Conservation (phyloP, 2,329 filamentous ascomycete species). For the Monosporascus sp. region DNA sequence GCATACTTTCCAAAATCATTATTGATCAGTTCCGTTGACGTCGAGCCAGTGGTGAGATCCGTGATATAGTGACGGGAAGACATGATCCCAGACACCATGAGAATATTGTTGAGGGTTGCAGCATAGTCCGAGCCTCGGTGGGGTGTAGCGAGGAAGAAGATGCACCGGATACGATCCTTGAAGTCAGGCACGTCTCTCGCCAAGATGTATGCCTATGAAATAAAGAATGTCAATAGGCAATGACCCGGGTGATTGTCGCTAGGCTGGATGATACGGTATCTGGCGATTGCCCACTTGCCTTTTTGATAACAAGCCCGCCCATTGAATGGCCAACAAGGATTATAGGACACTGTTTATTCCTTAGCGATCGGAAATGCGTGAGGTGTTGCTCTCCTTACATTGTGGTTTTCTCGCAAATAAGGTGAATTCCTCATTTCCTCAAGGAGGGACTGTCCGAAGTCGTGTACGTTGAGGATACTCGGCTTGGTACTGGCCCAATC, state of each 20-base stretch:
- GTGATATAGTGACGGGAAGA: constrained; percentile 17
- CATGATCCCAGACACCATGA: constrained; percentile 12
- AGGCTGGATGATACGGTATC: too few relatives aligned
- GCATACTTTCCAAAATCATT: constrained; percentile 24
- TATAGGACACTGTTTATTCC: constrained; percentile 14
- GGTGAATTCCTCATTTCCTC: constrained; percentile 22
- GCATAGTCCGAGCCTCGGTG: constrained; percentile 28
- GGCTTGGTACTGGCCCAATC: constrained; percentile 17
- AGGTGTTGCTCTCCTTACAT: too few relatives aligned
- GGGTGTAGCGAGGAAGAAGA: constrained; percentile 31
- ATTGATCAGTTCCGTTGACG: constrained; percentile 23
- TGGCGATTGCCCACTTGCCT: constrained; percentile 10
- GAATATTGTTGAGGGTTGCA: constrained; percentile 18
- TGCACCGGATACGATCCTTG: constrained; percentile 17
- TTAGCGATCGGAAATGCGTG: too few relatives aligned
- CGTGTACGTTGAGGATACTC: constrained; percentile 20
- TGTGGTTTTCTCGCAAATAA: constrained; percentile 5
- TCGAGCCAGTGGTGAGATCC: constrained; percentile 19
- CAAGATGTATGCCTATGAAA: constrained; percentile 16
- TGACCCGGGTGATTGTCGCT: too few relatives aligned
- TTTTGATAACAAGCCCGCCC: constrained; percentile 29
- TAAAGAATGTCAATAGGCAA: not conserved
- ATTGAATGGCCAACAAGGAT: constrained; percentile 24
- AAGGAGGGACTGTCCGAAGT: constrained; percentile 25
- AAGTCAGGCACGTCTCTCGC: constrained; percentile 11